Conservation (phyloP, 2,329 filamentous ascomycete genomes). For the Atkinsonella hypoxylon region DNA sequence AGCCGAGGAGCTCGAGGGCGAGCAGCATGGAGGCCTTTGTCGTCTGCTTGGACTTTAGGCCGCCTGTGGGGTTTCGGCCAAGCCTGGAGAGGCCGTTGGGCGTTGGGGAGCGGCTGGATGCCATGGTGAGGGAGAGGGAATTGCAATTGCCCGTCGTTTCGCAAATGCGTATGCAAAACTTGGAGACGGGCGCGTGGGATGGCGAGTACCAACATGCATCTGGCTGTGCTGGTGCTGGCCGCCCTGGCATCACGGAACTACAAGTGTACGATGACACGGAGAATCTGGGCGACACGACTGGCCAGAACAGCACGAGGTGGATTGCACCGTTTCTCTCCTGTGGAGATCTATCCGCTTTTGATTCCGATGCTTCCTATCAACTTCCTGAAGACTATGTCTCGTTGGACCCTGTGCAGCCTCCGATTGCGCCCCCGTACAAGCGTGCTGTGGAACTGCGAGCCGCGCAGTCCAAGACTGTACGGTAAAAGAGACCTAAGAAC, state of each 20-base stretch:
- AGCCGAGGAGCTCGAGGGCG: constrained; percentile 86
- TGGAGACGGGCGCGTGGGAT: constrained; percentile 32
- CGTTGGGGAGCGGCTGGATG: constrained; percentile 41
- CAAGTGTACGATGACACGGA: constrained; percentile 34
- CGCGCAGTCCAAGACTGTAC: constrained; percentile 18
- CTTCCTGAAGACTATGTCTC: constrained; percentile 77
- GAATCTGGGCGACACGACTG: constrained; percentile 24
- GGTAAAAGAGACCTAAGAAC: not conserved
- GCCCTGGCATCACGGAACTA: constrained; percentile 32
- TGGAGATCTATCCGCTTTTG: constrained; percentile 86
- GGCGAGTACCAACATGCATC: constrained; percentile 9
- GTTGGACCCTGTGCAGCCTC: constrained; percentile 85
- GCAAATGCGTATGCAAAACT: constrained; percentile 33
- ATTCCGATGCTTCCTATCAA: constrained; percentile 89
- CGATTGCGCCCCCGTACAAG: constrained; percentile 92
- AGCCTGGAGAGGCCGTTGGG: constrained; percentile 67
- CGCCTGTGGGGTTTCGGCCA: constrained; percentile 62
- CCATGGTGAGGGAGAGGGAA: constrained; percentile 34
- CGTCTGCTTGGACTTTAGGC: constrained; percentile 81
- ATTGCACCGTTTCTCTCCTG: constrained; percentile 96
- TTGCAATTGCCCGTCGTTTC: constrained; percentile 29
- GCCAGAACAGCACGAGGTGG: constrained; percentile 48
- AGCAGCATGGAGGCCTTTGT: constrained; percentile 96
- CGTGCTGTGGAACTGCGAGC: constrained; percentile 64
- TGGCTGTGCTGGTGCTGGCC: constrained; percentile 11